A percentile compares a stretch with the other conserved stretches of the same genome.
phyloP scores from a whole-genome alignment of 1,284 basidiomycete species.

The Trametes hirsuta region DNA sequence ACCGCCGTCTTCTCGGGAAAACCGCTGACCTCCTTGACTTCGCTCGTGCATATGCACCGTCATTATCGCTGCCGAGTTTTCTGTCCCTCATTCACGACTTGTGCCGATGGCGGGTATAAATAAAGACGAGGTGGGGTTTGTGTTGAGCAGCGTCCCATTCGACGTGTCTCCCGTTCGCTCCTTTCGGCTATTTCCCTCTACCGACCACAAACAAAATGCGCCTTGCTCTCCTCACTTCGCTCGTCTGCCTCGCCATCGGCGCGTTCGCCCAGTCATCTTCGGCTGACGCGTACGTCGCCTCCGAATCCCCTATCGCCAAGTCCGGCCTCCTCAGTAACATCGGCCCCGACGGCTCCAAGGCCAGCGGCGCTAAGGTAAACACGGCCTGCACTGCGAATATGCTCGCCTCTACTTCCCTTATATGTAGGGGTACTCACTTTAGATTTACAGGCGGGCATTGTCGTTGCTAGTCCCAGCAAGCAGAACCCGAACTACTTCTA shows the following conservation, averaged over 20 bases:
- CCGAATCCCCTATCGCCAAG: conserved; percentile 59
- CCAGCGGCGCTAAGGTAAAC: conserved; percentile 51
- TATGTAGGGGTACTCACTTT: conserved; percentile 1
- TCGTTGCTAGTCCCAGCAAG: conserved; percentile 42
- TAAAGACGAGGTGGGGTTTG: not conserved
- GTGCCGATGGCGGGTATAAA: conserved; percentile 9
- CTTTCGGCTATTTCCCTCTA: not conserved
- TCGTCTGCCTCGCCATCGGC: conserved; percentile 21
- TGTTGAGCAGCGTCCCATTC: conserved; percentile 6
- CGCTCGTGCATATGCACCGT: conserved; percentile 5
- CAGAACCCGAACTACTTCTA: conserved; percentile 43
- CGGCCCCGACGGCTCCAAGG: conserved; percentile 56
- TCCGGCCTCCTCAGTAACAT: conserved; percentile 67
- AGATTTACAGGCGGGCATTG: conserved; percentile 35
- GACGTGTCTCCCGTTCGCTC: not conserved
- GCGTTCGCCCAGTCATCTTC: conserved; percentile 31
- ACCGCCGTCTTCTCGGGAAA: not conserved
- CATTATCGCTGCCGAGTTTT: conserved; percentile 1
- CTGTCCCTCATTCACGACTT: not conserved
- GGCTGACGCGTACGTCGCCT: conserved; percentile 45
- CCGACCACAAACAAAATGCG: conserved; percentile 20
- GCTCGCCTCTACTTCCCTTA: not conserved
- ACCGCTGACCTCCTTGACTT: conserved; percentile 19
- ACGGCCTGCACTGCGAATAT: not conserved
- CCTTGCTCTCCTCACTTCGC: conserved; percentile 16